These are phyloP conservation scores for Amphicarpaea edgeworthii DNA, from an alignment of 306 rosid species.

Conservation along the genomic window DNA sequence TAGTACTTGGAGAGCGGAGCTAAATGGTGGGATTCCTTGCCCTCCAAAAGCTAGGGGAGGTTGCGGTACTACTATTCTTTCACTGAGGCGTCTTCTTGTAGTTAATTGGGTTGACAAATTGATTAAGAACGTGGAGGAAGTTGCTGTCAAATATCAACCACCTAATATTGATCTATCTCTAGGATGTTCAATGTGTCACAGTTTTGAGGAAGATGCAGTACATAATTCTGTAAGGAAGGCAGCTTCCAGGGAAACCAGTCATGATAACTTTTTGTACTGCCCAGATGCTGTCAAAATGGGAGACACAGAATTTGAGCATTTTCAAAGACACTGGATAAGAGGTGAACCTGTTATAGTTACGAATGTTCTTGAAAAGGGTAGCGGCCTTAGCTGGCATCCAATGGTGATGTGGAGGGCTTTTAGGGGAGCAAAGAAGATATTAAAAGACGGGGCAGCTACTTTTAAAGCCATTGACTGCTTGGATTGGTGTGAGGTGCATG, in stretches of 20 bases:
- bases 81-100: constrained; percentile 58
- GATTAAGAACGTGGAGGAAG: constrained; percentile 52
- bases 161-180: constrained; percentile 52
- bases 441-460: constrained; percentile 57
- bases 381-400: constrained; percentile 83
- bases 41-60: constrained; percentile 68
- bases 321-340: constrained; percentile 68
- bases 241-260: constrained; percentile 57
- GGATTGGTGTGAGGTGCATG: constrained; percentile 62
- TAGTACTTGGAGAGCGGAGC: constrained; percentile 56
- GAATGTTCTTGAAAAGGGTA: constrained; percentile 59
- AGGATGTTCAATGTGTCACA: constrained; percentile 54
- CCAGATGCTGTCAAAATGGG: constrained; percentile 57
- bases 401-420: constrained; percentile 83
- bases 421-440: constrained; percentile 50
- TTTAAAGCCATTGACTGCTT: constrained; percentile 67
- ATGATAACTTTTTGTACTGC: constrained; percentile 64
- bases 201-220: constrained; percentile 41
- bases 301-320: constrained; percentile 59
- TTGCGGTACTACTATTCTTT: constrained; percentile 58
- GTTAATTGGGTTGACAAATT: constrained; percentile 63
- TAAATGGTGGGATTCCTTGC: constrained; percentile 62
- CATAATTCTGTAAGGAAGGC: constrained; percentile 58
- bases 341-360: constrained; percentile 72
- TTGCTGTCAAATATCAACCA: constrained; percentile 55